Percentiles rank a stretch among this genome's conserved stretches.
phyloP scores from a whole-genome alignment of 768 basidiomycete species.

The Mycena pura region DNA sequence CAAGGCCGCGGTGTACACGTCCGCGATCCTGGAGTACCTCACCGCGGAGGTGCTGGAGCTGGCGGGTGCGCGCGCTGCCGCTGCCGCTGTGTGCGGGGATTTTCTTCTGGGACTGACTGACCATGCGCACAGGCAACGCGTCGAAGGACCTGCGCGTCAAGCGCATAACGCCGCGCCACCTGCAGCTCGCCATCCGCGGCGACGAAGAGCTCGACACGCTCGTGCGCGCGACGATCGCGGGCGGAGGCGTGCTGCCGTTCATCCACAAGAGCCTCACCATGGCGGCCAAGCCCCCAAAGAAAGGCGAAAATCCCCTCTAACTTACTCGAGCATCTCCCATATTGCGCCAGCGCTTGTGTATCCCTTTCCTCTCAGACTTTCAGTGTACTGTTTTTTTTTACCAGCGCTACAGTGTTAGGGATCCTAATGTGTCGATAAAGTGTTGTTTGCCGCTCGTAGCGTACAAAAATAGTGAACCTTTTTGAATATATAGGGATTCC shows the following conservation, averaged over 20 bases:
- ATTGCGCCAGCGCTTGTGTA: too few relatives aligned
- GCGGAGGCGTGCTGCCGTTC: conserved; percentile 87
- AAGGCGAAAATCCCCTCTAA: conserved; percentile 41
- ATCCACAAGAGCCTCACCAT: conserved; percentile 85
- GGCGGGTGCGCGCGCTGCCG: conserved; percentile 67
- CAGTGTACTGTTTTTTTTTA: too few relatives aligned
- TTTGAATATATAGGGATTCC: too few relatives aligned
- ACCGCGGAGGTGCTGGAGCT: conserved; percentile 96
- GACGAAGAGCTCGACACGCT: conserved; percentile 98
- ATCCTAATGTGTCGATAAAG: too few relatives aligned
- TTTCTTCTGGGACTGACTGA: background rate
- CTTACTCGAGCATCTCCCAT: too few relatives aligned
- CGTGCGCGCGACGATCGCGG: conserved; percentile 92
- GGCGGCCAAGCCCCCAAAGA: conserved; percentile 56
- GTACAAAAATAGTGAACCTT: too few relatives aligned
- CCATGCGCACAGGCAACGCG: conserved; percentile 74
- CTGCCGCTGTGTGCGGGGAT: background rate
- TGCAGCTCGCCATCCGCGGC: conserved; percentile 95
- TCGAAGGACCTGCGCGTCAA: conserved; percentile 97
- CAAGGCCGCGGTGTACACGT: conserved; percentile 98
- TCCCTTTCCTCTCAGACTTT: too few relatives aligned
- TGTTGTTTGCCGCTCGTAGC: too few relatives aligned
- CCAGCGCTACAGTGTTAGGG: too few relatives aligned
- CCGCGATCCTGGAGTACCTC: conserved; percentile 94
- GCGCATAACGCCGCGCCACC: conserved; percentile 94